Percentiles rank a stretch among this genome's conserved stretches.
Conservation (phyloP, 306 rosid species). For the Macrotyloma uniflorum region DNA sequence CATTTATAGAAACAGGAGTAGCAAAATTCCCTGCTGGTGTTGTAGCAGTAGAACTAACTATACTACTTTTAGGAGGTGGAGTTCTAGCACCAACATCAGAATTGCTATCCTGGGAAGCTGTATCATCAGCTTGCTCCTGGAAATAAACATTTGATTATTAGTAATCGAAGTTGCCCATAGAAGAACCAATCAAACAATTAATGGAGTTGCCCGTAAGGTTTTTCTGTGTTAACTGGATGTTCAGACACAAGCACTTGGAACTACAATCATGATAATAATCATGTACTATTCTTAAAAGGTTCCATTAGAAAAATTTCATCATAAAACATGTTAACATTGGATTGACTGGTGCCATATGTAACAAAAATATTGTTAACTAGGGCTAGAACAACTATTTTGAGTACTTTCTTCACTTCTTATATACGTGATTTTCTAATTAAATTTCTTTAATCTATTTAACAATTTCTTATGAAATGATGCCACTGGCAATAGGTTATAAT, state of each 20-base stretch:
- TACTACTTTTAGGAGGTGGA: constrained; percentile 68
- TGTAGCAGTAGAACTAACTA: constrained; percentile 52
- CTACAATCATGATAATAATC: not conserved
- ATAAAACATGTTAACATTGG: not conserved
- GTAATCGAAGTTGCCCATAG: constrained; percentile 42
- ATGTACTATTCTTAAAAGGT: not conserved
- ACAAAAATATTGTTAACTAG: not conserved
- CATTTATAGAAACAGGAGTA: constrained; percentile 54
- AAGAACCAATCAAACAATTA: constrained; percentile 12
- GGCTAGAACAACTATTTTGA: not conserved
- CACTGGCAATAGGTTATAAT: not conserved
- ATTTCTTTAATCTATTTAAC: not conserved
- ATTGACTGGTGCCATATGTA: not conserved
- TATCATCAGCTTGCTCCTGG: constrained; percentile 73
- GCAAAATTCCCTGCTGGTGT: constrained; percentile 60
- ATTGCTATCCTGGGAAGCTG: constrained; percentile 66
- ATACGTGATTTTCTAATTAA: not conserved
- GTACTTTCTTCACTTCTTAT: not conserved
- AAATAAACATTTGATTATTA: constrained; percentile 49
- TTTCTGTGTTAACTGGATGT: not conserved
- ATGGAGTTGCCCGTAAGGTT: not conserved
- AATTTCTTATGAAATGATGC: not conserved
- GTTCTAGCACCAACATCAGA: constrained; percentile 60
- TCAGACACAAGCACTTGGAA: not conserved
- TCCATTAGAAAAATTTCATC: not conserved